Evolutionary conservation across 371 early-diverging fungal species (phyloP).

Genomic region (Circinella minor): DNA sequence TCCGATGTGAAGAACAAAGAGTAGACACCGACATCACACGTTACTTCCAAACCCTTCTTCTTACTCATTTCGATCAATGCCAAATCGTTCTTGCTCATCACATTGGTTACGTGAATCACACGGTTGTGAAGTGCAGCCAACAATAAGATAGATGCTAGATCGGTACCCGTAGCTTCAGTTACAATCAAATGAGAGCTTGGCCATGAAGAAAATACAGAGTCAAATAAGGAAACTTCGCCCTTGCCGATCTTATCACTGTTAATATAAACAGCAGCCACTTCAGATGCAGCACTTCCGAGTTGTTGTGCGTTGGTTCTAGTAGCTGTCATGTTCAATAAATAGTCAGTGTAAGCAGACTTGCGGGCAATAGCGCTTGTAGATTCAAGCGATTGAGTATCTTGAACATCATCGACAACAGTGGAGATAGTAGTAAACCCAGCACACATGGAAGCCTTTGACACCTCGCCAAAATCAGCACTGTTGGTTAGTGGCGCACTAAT

Average conservation of each 20-base stretch:
- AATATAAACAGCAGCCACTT: conserved; percentile 65
- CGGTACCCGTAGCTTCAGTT: conserved; percentile 82
- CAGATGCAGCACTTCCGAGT: conserved; percentile 36
- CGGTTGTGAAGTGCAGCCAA: conserved; percentile 84
- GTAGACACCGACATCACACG: conserved; percentile 91
- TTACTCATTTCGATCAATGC: conserved; percentile 84
- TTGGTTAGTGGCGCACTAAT: conserved; percentile 67
- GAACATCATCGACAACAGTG: conserved; percentile 59
- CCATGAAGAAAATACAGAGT: conserved; percentile 76
- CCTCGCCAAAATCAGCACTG: conserved; percentile 57
- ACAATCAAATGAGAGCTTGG: conserved; percentile 75
- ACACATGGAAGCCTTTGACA: conserved; percentile 76
- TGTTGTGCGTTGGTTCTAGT: conserved; percentile 61
- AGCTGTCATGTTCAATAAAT: conserved; percentile 74
- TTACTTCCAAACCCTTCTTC: conserved; percentile 87
- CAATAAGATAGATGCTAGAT: conserved; percentile 88
- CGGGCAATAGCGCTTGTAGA: conserved; percentile 59
- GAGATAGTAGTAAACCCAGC: conserved; percentile 88
- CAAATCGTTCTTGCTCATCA: conserved; percentile 80
- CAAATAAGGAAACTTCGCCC: conserved; percentile 61
- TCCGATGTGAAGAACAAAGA: conserved; percentile 73
- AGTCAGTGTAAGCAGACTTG: conserved; percentile 74
- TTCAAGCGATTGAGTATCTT: conserved; percentile 57
- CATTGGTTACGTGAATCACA: conserved; percentile 86
- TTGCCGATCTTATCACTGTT: conserved; percentile 56